Evolutionary conservation across 768 basidiomycete genomes (phyloP).

Genomic region (Termitomyces sp.): DNA sequence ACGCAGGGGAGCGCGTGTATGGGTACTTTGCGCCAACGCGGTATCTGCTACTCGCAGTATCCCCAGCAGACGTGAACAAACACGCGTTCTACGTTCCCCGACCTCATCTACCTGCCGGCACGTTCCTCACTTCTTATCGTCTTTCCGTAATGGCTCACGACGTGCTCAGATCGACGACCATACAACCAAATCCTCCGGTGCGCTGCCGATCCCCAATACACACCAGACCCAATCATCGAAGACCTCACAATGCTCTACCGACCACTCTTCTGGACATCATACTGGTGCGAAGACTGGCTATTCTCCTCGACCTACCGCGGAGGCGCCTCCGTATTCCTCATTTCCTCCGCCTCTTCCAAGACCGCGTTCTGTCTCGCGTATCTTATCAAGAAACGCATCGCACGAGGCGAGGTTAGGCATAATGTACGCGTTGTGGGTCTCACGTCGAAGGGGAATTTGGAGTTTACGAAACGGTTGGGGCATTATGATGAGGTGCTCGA

Average conservation of each 20-base stretch:
- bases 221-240: conserved; percentile 44
- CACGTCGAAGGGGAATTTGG: conserved; percentile 54
- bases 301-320: conserved; percentile 48
- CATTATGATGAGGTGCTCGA: conserved; percentile 58
- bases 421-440: conserved; percentile 50
- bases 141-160: neutral
- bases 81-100: conserved; percentile 57
- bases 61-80: conserved; percentile 49
- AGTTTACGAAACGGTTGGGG: conserved; percentile 52
- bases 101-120: conserved; percentile 61
- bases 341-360: conserved; percentile 72
- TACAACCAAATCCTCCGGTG: conserved; percentile 71
- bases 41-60: conserved; percentile 56
- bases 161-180: conserved; percentile 51
- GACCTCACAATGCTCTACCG: conserved; percentile 72
- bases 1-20: conserved; percentile 58
- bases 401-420: conserved; percentile 24
- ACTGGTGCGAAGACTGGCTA: conserved; percentile 75
- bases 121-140: neutral
- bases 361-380: conserved; percentile 73
- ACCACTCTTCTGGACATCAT: conserved; percentile 74
- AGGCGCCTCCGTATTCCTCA: conserved; percentile 46
- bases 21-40: conserved; percentile 61
- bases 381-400: conserved; percentile 46
- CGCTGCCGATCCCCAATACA: conserved; percentile 52